phyloP scores from a whole-genome alignment of 192 early-diverging fungal genomes.

The Coemansia sp. region DNA sequence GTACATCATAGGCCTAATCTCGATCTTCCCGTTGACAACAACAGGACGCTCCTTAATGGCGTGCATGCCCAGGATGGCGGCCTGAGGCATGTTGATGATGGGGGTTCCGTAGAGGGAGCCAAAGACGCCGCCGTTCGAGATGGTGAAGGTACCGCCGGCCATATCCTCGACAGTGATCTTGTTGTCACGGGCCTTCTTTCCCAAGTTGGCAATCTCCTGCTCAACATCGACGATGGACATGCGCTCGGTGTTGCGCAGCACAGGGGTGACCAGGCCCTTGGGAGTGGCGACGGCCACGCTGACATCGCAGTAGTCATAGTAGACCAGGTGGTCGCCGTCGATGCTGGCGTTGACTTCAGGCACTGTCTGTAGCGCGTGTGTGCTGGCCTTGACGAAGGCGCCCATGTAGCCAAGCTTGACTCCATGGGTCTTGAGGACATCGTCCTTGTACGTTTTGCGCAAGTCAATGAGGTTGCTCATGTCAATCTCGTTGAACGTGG shows the following conservation, averaged over 20 bases:
- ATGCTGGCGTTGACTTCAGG: constrained; percentile 95
- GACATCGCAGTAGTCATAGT: constrained; percentile 93
- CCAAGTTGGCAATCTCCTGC: constrained; percentile 84
- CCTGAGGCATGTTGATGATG: constrained; percentile 97
- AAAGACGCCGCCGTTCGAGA: constrained; percentile 98
- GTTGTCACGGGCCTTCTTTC: constrained; percentile 87
- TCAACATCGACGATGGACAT: constrained; percentile 89
- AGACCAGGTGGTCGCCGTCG: constrained; percentile 88
- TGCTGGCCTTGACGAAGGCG: constrained; percentile 91
- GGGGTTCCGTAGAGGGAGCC: constrained; percentile 97
- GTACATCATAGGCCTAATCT: constrained; percentile 95
- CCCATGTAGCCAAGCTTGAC: constrained; percentile 99
- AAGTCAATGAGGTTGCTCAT: constrained; percentile 94
- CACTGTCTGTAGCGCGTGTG: constrained; percentile 80
- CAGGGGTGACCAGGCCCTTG: constrained; percentile 98
- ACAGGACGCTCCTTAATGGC: constrained; percentile 95
- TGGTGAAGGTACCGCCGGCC: constrained; percentile 98
- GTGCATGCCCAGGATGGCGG: constrained; percentile 98
- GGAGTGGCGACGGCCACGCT: constrained; percentile 96
- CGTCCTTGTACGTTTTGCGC: constrained; percentile 92
- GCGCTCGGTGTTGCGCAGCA: constrained; percentile 86
- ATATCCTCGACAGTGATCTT: constrained; percentile 97
- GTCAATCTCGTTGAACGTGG: constrained; percentile 99
- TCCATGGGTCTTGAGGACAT: constrained; percentile 88
- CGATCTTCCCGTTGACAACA: constrained; percentile 89